phyloP scores from a whole-genome alignment of 2,329 filamentous ascomycete genomes.

The Talaromyces pinophilus region DNA sequence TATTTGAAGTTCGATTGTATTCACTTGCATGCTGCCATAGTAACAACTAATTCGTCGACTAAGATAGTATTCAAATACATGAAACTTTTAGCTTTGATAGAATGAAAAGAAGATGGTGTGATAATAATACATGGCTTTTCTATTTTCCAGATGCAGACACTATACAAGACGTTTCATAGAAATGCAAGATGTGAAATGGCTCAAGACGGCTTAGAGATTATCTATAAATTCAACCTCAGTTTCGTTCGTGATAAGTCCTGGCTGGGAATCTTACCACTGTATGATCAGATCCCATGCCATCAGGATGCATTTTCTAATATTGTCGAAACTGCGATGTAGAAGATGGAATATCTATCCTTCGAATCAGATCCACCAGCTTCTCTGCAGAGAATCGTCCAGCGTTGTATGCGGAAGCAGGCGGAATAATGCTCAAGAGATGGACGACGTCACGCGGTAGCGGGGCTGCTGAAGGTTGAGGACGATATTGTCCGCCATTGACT shows the following conservation, averaged over 20 bases:
- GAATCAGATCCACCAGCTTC: constrained; percentile 72
- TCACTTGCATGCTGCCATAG: neutral
- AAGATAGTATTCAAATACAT: constrained; percentile 2
- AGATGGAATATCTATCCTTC: constrained; percentile 66
- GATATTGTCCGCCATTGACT: constrained; percentile 37
- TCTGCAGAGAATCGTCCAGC: constrained; percentile 68
- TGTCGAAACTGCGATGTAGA: constrained; percentile 41
- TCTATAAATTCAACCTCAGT: neutral
- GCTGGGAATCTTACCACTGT: constrained; percentile 34
- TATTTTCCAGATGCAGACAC: neutral
- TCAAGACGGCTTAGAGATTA: constrained; percentile 6
- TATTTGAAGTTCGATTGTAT: neutral
- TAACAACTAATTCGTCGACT: neutral
- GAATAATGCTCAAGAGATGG: constrained; percentile 70
- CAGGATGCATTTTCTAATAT: constrained; percentile 36
- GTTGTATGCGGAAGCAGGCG: constrained; percentile 70
- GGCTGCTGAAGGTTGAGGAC: constrained; percentile 59
- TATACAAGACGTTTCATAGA: neutral
- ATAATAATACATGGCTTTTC: constrained; percentile 13
- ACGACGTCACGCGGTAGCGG: constrained; percentile 71
- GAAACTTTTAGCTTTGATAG: neutral
- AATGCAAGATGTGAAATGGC: constrained; percentile 11
- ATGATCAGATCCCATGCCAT: constrained; percentile 35
- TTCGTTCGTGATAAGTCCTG: neutral
- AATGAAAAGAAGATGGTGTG: neutral